Percentiles rank a stretch among this genome's conserved stretches.
phyloP scores from a whole-genome alignment of 257 asterid species.

The Fraxinus quadrangulata region DNA sequence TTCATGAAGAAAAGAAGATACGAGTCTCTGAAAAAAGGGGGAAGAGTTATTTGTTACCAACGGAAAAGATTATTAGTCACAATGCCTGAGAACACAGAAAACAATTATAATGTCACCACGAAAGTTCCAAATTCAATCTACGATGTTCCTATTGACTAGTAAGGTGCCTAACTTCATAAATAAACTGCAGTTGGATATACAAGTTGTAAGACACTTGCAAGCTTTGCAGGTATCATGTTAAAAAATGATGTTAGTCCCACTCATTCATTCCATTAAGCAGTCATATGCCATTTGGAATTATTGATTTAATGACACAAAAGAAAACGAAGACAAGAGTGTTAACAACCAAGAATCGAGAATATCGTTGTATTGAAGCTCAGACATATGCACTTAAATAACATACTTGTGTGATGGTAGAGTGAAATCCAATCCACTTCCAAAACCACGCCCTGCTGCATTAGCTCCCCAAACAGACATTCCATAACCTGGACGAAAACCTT shows the following conservation, averaged over 20 bases:
- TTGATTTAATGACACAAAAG: background rate
- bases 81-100: too few species aligned
- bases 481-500: constrained; percentile 72
- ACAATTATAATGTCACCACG: background rate
- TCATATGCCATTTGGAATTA: background rate
- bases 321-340: background rate
- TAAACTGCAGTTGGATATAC: background rate
- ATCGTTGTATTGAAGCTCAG: background rate
- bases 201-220: background rate
- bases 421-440: constrained; percentile 95
- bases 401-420: constrained; percentile 99
- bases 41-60: background rate
- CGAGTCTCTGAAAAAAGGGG: background rate
- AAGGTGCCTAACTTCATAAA: background rate
- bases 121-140: constrained; percentile 1
- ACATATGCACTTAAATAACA: constrained; percentile 27
- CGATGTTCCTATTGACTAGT: background rate
- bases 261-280: background rate
- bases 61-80: background rate
- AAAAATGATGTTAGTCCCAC: background rate
- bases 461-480: constrained; percentile 70
- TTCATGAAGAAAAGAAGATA: background rate
- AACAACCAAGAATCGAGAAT: background rate
- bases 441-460: constrained; percentile 77
- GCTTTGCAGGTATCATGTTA: background rate